Conservation (phyloP, 1,284 basidiomycete genomes). For the Fistulina hepatica region DNA sequence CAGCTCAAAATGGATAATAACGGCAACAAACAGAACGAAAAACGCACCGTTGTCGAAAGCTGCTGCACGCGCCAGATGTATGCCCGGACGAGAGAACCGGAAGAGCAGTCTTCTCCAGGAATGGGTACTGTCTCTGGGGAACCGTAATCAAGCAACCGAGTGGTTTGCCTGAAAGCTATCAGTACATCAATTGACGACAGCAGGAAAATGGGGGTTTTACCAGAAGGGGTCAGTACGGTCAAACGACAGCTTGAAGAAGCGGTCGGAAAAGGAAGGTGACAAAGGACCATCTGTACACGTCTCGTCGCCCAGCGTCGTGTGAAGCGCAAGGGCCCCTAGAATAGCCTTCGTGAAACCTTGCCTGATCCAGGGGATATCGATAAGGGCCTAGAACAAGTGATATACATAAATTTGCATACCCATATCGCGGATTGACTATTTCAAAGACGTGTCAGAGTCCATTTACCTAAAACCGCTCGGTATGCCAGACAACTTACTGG, state of each 20-base stretch:
- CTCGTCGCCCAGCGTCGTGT: conserved; percentile 9
- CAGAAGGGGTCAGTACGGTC: too few relatives aligned
- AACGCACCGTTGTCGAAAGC: conserved; percentile 11
- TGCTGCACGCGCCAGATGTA: conserved; percentile 12
- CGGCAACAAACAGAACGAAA: not conserved
- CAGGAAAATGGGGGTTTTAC: too few relatives aligned
- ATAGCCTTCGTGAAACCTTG: conserved; percentile 15
- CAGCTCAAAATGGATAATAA: not conserved
- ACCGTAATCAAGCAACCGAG: too few relatives aligned
- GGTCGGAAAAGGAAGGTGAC: too few relatives aligned
- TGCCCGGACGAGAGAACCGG: conserved; percentile 11
- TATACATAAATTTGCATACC: too few relatives aligned
- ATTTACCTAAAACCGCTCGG: not conserved
- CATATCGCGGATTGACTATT: conserved; percentile 11
- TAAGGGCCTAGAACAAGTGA: not conserved
- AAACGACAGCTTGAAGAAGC: too few relatives aligned
- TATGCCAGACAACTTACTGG: conserved; percentile 7
- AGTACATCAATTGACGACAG: too few relatives aligned
- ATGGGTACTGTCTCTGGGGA: conserved; percentile 16
- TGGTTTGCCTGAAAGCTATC: too few relatives aligned
- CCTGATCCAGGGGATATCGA: conserved; percentile 2
- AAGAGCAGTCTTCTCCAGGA: conserved; percentile 14
- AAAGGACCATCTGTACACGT: too few relatives aligned
- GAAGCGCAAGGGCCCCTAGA: conserved; percentile 10
- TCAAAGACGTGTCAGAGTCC: too few relatives aligned